Base-by-base conservation (phyloP, 176 grass and related monocot genomes). In the Oryza nivara region DNA sequence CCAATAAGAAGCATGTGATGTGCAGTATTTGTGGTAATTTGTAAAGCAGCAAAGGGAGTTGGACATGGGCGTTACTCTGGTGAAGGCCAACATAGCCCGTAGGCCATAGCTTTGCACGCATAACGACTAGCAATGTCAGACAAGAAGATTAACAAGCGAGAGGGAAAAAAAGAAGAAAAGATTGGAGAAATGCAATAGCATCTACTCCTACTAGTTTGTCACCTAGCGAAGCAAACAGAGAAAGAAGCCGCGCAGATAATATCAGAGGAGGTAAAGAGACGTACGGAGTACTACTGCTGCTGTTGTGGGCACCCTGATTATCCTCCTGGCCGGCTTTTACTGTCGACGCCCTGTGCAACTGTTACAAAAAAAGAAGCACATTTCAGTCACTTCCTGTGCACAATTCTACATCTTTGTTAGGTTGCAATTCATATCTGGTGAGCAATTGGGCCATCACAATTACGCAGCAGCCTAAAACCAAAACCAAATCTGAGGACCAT, bases 401-500 rank as follows among this genome's bases (percentile, higher is more conserved):
- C 66, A 77, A 76, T 66, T 45, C 38, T 48, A 74, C 16, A 36
- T 26, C 20, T 77, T 82, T 67, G 80, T 75, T 87, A 11, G 13
- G 69, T 70, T 87, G 80, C 80, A 70, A 75, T 80, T 87, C 0
- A 84, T 69, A 52, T 34, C 68, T 7, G 48, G 68, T 34, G 23
- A 6, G 73, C 35, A 71, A 14, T 44, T 56, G 84, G 82, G 83
- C 88, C 83, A 73, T 40, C 10, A 15, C 56, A 67, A 73, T 40
- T 34, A 30, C 73, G 11, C 73, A 34, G 22, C 52, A 34, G 22
- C 52, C 22, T 40, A 67, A 70, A 25, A 71, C 74, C 11, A 74
- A 44, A 83, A 65, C 56, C 74, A 70, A 70, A 87, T 79, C 75
- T 46, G 32, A 75, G 89, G 89, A 87, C 85, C 75, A 90, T 90